Evolutionary conservation across 2,329 filamentous ascomycete species (phyloP), one percentile per base, ranked within the genome.

Genomic region (Pseudomassariella vexata): DNA sequence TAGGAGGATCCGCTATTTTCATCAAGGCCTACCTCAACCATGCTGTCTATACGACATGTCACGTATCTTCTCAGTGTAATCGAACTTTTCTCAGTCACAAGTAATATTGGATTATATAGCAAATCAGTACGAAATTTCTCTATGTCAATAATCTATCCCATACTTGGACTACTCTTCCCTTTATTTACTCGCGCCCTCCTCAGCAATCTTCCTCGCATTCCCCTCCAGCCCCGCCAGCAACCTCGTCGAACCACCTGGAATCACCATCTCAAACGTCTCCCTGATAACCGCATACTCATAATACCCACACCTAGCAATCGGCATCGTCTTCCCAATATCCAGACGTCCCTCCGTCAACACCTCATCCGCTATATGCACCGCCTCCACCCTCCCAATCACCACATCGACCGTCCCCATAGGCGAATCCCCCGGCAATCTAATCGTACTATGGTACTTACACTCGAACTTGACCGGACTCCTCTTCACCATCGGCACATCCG

Each of bases 241-340:
- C 45, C 23, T 31, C 41, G 33, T 55, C 46, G 24, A 47, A 18
- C 25, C 53, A 28, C 55, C 64, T 4, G 67, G 67, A 37, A 70
- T 63, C 4, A 58, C 51, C 75, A 79, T 79, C 29, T 79, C 73
- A 53, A 79, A 79, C 2, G 68, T 66, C 15, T 73, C 64, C 31
- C 57, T 55, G 3, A 79, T 58, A 9, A 73, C 69, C 2, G 68
- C 59, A 55, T 79, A 79, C 48, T 78, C 61, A 45, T 69, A 72
- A 48, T 79, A 79, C 11, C 74, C 74, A 46, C 68, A 76, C 17
- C 76, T 53, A 6, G 73, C 76, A 52, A 79, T 78, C 4, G 74
- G 74, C 55, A 64, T 56, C 15, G 68, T 73, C 54, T 76, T 77
- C 3, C 44, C 50, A 2, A 79, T 51, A 58, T 79, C 73, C 23